phyloP scores from a whole-genome alignment of 2,329 filamentous ascomycete genomes.

The Calycina herbarum region DNA sequence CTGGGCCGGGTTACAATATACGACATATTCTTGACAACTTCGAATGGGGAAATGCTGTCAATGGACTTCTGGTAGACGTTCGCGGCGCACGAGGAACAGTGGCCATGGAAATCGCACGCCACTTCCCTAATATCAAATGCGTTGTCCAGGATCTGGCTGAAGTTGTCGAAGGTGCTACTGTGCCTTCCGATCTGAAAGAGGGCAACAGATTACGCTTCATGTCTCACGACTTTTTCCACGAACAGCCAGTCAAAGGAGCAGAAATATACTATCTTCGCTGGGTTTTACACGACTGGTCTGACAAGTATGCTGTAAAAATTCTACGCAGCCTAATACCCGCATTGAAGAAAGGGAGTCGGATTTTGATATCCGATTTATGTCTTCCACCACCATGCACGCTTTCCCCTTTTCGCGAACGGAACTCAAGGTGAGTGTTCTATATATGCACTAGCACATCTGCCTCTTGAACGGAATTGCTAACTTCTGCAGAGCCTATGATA shows the following conservation, averaged over 20 bases:
- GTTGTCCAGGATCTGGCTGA: slow-evolving; percentile 39
- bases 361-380: slow-evolving; percentile 29
- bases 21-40: background rate
- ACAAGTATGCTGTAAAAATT: slow-evolving; percentile 41
- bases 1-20: background rate
- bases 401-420: slow-evolving; percentile 4
- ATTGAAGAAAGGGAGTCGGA: slow-evolving; percentile 43
- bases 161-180: slow-evolving; percentile 34
- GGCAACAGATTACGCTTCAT: slow-evolving; percentile 30
- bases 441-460: too few relatives aligned
- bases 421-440: background rate
- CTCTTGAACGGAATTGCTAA: too few relatives aligned
- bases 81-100: slow-evolving; percentile 31
- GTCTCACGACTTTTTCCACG: slow-evolving; percentile 47
- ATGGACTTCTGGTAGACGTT: slow-evolving; percentile 21
- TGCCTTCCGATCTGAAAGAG: slow-evolving; percentile 19
- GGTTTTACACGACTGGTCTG: slow-evolving; percentile 51
- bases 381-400: slow-evolving; percentile 4
- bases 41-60: background rate
- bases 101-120: slow-evolving; percentile 27
- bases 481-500: slow-evolving; percentile 44
- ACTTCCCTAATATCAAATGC: slow-evolving; percentile 31
- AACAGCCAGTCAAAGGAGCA: slow-evolving; percentile 43
- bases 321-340: slow-evolving; percentile 42
- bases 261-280: slow-evolving; percentile 47